Percentiles rank a stretch among this genome's conserved stretches.
Conservation (phyloP, 2,329 filamentous ascomycete species). For the Neonectria magnoliae region DNA sequence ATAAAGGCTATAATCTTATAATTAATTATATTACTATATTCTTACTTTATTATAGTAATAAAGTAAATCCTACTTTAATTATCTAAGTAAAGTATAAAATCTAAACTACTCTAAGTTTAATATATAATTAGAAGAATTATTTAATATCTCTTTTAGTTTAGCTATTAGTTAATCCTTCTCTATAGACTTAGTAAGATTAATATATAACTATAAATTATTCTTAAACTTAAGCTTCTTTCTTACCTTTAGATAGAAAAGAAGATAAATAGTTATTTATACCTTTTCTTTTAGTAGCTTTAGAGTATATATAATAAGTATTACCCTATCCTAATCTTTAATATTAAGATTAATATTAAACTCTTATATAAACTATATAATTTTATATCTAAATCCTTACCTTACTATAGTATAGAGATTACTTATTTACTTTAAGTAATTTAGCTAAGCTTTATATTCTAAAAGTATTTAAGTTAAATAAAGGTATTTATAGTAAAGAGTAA, state of each 20-base stretch:
- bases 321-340: conserved; percentile 6
- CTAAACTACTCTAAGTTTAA: background rate
- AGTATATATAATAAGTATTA: conserved; percentile 8
- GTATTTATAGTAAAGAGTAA: conserved; percentile 11
- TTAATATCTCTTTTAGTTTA: background rate
- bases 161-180: background rate
- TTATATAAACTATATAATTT: conserved; percentile 1
- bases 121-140: background rate
- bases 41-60: too few relatives aligned
- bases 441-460: background rate
- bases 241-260: conserved; percentile 3
- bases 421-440: background rate
- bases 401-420: background rate
- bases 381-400: conserved; percentile 3
- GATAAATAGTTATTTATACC: conserved; percentile 3
- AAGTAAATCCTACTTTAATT: too few relatives aligned
- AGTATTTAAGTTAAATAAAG: background rate
- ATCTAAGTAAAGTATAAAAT: too few relatives aligned
- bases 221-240: background rate
- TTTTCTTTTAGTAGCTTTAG: background rate
- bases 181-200: background rate
- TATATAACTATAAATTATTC: background rate
- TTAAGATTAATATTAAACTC: conserved; percentile 6
- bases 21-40: too few relatives aligned
- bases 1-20: too few relatives aligned